Evolutionary conservation across 257 asterid species (phyloP), one percentile per base, ranked within the genome.

Genomic region (Pogostemon cablin): DNA sequence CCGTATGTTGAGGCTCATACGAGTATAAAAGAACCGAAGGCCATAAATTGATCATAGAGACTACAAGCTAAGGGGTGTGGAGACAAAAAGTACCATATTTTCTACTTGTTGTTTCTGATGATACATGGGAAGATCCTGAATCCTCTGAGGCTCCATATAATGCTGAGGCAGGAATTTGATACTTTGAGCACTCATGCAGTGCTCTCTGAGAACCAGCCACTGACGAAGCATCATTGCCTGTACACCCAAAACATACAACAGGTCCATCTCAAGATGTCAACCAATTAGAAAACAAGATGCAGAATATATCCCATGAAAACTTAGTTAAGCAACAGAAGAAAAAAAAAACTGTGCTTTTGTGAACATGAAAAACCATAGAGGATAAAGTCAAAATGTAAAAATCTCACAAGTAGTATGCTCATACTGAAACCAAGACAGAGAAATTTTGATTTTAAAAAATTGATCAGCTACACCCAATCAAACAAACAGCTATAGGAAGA

Each of bases 91-190:
- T 79, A 85, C 93, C 88, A 57, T 75, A 75, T 83, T 74, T 81
- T 81, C 83, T 86, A 46, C 56, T 72, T 58, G 75, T 71, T 47
- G 81, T 55, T 59, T 79, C 81, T 54, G 82, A 78, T 50, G 84
- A 58, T 72, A 80, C 73, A 50, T 59, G 76, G 64, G 87, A 59
- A 54, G 87, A 72, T 77, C 80, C 82, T 57, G 69, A 43, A 50
- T 68, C 61, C 75, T 84, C 96, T 12, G 86, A 25, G 68, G 84
- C 43, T 40, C 86, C 93, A 77, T 89, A 86, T 65, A 89, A 84
- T 75, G 96, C 96, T 65, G 96, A 85, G 67, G 89, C 81, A 42
- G 97, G 88, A 73, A 58, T 86, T 72, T 89, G 98, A 82, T 86
- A 91, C 61, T 89, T 82, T 17, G 66, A 61, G 20, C 67, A 77